phyloP scores from a whole-genome alignment of 257 asterid species.

The Scutellaria barbata region DNA sequence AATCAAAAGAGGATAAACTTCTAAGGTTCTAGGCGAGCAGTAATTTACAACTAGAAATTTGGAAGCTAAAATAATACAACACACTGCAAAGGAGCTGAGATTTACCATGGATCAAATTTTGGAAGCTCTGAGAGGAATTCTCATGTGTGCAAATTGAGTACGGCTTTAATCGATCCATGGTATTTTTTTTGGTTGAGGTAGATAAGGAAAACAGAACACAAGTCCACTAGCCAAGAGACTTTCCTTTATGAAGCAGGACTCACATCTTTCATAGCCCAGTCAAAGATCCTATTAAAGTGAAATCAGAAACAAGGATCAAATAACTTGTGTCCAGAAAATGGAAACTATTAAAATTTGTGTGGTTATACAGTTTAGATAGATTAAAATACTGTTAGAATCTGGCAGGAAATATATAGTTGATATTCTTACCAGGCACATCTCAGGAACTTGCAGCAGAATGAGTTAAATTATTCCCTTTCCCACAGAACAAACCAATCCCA shows the following conservation, averaged over 20 bases:
- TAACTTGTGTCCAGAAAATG: not conserved
- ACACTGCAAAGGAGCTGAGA: conserved; percentile 33
- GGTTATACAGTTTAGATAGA: not conserved
- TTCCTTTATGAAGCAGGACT: too few relatives aligned
- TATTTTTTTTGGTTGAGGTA: too few relatives aligned
- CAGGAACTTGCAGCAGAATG: not conserved
- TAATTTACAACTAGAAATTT: not conserved
- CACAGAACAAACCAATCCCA: not conserved
- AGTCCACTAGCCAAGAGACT: too few relatives aligned
- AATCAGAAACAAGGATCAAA: not conserved
- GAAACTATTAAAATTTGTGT: not conserved
- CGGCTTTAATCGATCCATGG: too few relatives aligned
- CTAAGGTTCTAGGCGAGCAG: not conserved
- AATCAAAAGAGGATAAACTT: not conserved
- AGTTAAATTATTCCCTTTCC: conserved; percentile 22
- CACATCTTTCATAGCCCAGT: too few relatives aligned
- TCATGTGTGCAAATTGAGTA: too few relatives aligned
- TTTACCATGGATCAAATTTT: conserved; percentile 27
- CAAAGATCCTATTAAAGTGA: too few relatives aligned
- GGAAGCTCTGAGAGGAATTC: too few relatives aligned
- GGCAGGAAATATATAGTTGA: not conserved
- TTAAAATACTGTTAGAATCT: not conserved
- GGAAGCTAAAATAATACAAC: conserved; percentile 13
- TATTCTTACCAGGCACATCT: conserved; percentile 9
- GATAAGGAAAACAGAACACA: too few relatives aligned